phyloP scores from a whole-genome alignment of 2,329 filamentous ascomycete species.

The Talaromyces piceae region DNA sequence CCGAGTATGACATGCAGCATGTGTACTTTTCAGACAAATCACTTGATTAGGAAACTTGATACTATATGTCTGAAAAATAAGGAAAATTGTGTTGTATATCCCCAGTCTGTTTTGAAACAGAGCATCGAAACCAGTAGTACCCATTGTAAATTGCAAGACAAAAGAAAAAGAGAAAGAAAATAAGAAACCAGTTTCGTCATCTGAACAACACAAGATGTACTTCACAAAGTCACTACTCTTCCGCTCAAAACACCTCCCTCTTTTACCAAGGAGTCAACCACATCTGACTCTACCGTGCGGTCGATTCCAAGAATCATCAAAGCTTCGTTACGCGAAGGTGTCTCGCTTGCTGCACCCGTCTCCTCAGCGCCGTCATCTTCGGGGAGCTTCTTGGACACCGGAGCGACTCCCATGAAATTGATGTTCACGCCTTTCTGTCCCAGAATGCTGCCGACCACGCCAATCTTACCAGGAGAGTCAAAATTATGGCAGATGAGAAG shows the following conservation, averaged over 20 bases:
- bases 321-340: conserved; percentile 51
- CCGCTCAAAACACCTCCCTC: conserved; percentile 48
- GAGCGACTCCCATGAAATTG: conserved; percentile 68
- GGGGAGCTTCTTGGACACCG: conserved; percentile 23
- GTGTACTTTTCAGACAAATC: too few species aligned
- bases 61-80: too few species aligned
- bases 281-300: conserved; percentile 53
- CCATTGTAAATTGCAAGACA: too few species aligned
- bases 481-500: conserved; percentile 75
- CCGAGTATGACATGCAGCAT: too few species aligned
- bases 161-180: too few species aligned
- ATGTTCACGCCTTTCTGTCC: conserved; percentile 69
- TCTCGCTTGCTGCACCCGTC: conserved; percentile 21
- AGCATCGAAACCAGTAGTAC: too few species aligned
- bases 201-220: background rate
- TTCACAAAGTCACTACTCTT: conserved; percentile 42
- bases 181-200: too few species aligned
- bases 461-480: conserved; percentile 75
- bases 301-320: conserved; percentile 76
- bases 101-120: too few species aligned
- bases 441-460: conserved; percentile 64
- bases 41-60: too few species aligned
- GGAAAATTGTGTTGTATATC: too few species aligned
- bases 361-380: conserved; percentile 14
- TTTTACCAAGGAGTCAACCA: conserved; percentile 43